Conservation (phyloP, 305 asterid species). For the Fraxinus dipetala region DNA sequence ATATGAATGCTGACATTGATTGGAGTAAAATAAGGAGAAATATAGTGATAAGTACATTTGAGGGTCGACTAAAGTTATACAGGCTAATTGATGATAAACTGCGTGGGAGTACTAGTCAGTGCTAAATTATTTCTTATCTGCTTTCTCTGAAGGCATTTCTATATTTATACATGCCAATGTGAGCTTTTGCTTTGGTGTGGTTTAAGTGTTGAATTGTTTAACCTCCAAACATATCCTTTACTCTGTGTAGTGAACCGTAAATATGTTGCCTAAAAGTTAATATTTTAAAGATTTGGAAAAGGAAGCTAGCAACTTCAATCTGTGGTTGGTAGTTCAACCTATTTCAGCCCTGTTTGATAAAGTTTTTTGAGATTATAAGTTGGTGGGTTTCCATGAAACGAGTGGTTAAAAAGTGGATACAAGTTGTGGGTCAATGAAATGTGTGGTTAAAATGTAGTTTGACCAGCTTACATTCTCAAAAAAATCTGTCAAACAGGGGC, state of each 20-base stretch:
- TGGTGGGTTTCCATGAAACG: not conserved
- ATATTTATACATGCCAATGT: not conserved
- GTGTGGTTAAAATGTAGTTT: not conserved
- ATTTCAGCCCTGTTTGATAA: not conserved
- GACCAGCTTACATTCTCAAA: not conserved
- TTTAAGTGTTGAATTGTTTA: not conserved
- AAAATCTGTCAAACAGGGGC: not conserved
- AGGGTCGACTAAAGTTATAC: not conserved
- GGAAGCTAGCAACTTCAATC: conserved; percentile 6
- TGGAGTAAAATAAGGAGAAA: not conserved
- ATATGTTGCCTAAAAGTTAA: not conserved
- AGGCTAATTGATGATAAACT: not conserved
- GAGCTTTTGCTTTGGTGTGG: not conserved
- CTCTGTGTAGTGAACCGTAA: not conserved
- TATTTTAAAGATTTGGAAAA: not conserved
- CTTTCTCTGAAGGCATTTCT: not conserved
- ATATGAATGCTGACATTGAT: not conserved
- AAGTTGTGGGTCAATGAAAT: not conserved
- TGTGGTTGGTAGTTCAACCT: not conserved
- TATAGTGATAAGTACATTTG: not conserved
- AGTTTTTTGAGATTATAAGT: not conserved
- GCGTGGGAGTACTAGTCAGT: not conserved
- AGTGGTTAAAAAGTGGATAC: not conserved
- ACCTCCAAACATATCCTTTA: conserved; percentile 3
- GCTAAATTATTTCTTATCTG: not conserved